A percentile compares a stretch with the other conserved stretches of the same genome.
phyloP scores from a whole-genome alignment of 495 filamentous ascomycete species.

The Antarctomyces pellizariae region DNA sequence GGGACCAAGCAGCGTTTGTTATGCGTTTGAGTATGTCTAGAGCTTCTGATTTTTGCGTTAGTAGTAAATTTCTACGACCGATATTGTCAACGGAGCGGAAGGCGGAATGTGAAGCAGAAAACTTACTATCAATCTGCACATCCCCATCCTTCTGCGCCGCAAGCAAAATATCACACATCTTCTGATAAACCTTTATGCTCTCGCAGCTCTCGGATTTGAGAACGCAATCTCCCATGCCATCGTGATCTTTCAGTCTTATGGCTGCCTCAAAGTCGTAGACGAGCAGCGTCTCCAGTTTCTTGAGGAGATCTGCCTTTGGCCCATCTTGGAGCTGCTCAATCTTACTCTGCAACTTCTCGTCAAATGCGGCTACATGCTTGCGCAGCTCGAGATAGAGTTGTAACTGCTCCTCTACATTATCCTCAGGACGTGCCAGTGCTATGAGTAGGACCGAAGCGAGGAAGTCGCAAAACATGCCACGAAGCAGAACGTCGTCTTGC shows the following conservation, averaged over 20 bases:
- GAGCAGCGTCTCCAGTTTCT: slow-evolving; percentile 37
- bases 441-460: slow-evolving; percentile 34
- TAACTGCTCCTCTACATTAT: slow-evolving; percentile 30
- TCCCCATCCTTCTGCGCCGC: too few species aligned
- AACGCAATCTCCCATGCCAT: slow-evolving; percentile 35
- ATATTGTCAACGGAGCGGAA: slow-evolving; percentile 11
- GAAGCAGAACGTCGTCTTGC: slow-evolving; percentile 27
- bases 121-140: too few species aligned
- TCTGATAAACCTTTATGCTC: slow-evolving; percentile 18
- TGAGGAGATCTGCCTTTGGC: slow-evolving; percentile 24
- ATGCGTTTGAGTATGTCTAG: slow-evolving; percentile 32
- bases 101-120: too few species aligned
- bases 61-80: too few species aligned
- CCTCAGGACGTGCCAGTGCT: slow-evolving; percentile 38
- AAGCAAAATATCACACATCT: slow-evolving; percentile 17
- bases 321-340: slow-evolving; percentile 19
- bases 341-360: slow-evolving; percentile 21
- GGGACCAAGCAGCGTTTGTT: slow-evolving; percentile 34
- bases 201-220: slow-evolving; percentile 22
- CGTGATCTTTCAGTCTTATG: slow-evolving; percentile 40
- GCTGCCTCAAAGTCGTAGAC: slow-evolving; percentile 61
- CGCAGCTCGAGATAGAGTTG: slow-evolving; percentile 36
- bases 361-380: slow-evolving; percentile 31
- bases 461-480: slow-evolving; percentile 44
- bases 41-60: slow-evolving; percentile 10